Evolutionary conservation across 805 yeast genomes (phyloP).

Genomic region (Cyberlindnera saturnus): DNA sequence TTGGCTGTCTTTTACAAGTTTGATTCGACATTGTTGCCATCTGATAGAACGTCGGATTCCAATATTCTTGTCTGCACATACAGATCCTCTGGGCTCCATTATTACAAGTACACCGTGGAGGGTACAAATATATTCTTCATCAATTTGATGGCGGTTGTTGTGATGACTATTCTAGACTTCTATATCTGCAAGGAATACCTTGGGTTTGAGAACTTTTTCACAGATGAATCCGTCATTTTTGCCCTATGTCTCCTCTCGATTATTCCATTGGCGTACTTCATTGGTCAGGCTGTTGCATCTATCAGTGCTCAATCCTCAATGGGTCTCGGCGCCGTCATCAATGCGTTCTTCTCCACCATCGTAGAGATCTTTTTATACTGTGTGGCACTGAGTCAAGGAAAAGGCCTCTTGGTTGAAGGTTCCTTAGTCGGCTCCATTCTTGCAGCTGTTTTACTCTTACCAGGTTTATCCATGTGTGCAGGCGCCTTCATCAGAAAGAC

Average conservation of each 20-base stretch:
- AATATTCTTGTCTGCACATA: slow-evolving; percentile 81
- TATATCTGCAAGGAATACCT: slow-evolving; percentile 50
- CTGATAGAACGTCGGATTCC: slow-evolving; percentile 28
- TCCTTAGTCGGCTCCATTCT: slow-evolving; percentile 89
- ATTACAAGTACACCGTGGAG: slow-evolving; percentile 92
- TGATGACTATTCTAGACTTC: slow-evolving; percentile 77
- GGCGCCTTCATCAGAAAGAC: slow-evolving; percentile 92
- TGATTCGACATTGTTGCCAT: slow-evolving; percentile 31
- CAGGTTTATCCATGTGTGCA: slow-evolving; percentile 96
- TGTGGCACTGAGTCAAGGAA: slow-evolving; percentile 80
- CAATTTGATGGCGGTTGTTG: slow-evolving; percentile 72
- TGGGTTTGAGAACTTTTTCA: slow-evolving; percentile 27
- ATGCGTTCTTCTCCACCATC: slow-evolving; percentile 93
- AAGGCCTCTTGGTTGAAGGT: slow-evolving; percentile 91
- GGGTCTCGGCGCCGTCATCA: slow-evolving; percentile 98
- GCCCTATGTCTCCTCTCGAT: slow-evolving; percentile 75
- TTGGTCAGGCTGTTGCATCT: slow-evolving; percentile 99
- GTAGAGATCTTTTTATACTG: slow-evolving; percentile 91
- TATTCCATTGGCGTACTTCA: slow-evolving; percentile 91
- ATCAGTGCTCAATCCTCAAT: slow-evolving; percentile 97
- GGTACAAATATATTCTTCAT: slow-evolving; percentile 93
- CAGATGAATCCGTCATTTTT: slow-evolving; percentile 64
- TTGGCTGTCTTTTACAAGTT: slow-evolving; percentile 73
- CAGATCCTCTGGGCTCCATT: slow-evolving; percentile 86
- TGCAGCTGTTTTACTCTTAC: slow-evolving; percentile 86